phyloP scores from a whole-genome alignment of 2,329 filamentous ascomycete genomes.

The Trichoderma afroharzianum region DNA sequence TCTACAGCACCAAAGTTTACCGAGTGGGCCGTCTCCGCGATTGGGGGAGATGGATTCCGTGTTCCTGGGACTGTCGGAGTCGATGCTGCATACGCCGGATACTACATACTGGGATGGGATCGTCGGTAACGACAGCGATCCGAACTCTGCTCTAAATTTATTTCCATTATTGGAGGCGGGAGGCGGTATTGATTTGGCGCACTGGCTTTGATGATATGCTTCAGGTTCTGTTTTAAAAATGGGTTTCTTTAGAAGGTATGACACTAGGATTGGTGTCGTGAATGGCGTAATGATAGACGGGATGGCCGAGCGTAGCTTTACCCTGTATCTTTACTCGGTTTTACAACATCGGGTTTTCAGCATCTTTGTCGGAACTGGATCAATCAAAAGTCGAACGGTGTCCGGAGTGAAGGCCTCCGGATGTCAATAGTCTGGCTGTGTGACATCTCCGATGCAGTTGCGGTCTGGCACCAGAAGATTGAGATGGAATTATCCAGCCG shows the following conservation, averaged over 20 bases:
- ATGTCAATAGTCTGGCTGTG: background rate
- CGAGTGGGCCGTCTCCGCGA: constrained; percentile 29
- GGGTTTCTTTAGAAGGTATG: background rate
- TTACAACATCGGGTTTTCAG: background rate
- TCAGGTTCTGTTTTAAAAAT: background rate
- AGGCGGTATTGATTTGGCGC: constrained; percentile 50
- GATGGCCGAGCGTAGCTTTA: background rate
- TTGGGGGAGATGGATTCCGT: constrained; percentile 37
- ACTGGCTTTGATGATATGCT: constrained; percentile 29
- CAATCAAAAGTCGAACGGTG: background rate
- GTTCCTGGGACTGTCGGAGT: constrained; percentile 37
- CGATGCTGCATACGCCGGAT: constrained; percentile 41
- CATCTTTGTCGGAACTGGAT: background rate
- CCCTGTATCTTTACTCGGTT: background rate
- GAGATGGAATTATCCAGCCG: background rate
- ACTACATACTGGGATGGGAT: constrained; percentile 37
- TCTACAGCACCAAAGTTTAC: constrained; percentile 22
- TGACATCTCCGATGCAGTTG: background rate
- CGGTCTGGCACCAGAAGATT: background rate
- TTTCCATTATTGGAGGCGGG: constrained; percentile 50
- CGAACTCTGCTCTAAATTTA: constrained; percentile 45
- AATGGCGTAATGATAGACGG: background rate
- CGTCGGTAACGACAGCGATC: constrained; percentile 39
- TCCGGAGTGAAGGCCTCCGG: background rate
- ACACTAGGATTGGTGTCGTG: background rate